phyloP scores from a whole-genome alignment of 768 basidiomycete species.

The Bullera alba region DNA sequence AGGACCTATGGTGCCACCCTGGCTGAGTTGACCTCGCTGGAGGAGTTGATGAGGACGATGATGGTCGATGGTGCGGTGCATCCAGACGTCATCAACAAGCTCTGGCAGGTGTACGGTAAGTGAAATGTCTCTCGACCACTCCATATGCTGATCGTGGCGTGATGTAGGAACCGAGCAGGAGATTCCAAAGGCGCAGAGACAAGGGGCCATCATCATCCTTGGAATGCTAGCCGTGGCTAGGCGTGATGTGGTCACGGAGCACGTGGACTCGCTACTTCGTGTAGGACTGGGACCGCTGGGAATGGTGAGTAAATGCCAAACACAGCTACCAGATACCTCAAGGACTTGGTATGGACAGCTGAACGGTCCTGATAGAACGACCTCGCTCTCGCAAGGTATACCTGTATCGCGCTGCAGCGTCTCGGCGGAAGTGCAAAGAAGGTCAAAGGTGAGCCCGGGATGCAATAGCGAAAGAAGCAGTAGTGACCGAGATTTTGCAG shows the following conservation, averaged over 20 bases:
- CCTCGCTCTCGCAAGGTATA: conserved; percentile 82
- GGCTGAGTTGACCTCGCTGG: conserved; percentile 89
- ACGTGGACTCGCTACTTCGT: conserved; percentile 74
- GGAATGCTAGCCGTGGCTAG: conserved; percentile 91
- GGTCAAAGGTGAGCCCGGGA: conserved; percentile 64
- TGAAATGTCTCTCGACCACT: conserved; percentile 8
- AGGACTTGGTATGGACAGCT: neutral
- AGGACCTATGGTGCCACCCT: conserved; percentile 88
- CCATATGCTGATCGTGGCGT: neutral
- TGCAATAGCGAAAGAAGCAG: neutral
- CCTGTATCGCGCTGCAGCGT: conserved; percentile 84
- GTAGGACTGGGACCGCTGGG: conserved; percentile 79
- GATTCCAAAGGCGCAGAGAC: conserved; percentile 75
- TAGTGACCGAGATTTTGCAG: conserved; percentile 46
- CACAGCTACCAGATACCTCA: neutral
- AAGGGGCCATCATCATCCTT: conserved; percentile 91
- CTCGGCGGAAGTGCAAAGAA: conserved; percentile 94
- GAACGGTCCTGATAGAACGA: conserved; percentile 57
- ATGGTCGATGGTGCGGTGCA: conserved; percentile 83
- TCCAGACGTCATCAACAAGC: conserved; percentile 72
- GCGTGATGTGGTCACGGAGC: conserved; percentile 67
- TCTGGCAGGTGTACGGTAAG: conserved; percentile 95
- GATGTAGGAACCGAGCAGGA: conserved; percentile 61
- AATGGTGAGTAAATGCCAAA: conserved; percentile 59
- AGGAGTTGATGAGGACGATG: conserved; percentile 94